These are phyloP conservation scores for Hypoxylon rickii DNA, from an alignment of 495 filamentous ascomycete genomes.

Conservation along the genomic window DNA sequence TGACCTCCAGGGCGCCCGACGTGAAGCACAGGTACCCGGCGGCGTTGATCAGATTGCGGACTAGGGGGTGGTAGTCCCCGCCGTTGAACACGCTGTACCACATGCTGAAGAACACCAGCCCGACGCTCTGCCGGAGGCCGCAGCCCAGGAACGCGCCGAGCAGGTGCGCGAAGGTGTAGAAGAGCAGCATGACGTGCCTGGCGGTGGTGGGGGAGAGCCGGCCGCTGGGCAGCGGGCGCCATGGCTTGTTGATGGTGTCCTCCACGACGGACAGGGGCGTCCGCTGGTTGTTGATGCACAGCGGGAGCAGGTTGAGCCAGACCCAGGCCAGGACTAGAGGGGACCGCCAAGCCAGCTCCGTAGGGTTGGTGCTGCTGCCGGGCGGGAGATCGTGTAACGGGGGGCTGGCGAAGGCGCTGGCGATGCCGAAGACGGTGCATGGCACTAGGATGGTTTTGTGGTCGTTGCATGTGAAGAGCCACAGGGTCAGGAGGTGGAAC, in stretches of 20 bases:
- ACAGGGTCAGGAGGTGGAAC: too few species aligned
- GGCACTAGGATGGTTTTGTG: too few species aligned
- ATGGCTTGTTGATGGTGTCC: constrained; percentile 62
- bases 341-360: too few species aligned
- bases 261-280: constrained; percentile 49
- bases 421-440: too few species aligned
- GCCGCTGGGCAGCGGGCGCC: constrained; percentile 55
- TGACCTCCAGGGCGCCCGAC: not conserved
- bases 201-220: constrained; percentile 44
- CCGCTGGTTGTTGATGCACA: constrained; percentile 55
- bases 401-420: too few species aligned
- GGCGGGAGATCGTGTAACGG: too few species aligned
- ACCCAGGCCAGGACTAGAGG: too few species aligned
- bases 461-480: too few species aligned
- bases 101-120: not conserved
- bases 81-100: not conserved
- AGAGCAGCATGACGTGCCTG: too few species aligned
- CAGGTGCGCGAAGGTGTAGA: constrained; percentile 31
- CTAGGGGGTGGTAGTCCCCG: not conserved
- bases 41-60: not conserved
- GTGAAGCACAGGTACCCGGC: not conserved
- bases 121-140: not conserved
- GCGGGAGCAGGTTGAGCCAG: constrained; percentile 47
- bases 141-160: constrained; percentile 32
- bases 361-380: too few species aligned